Evolutionary conservation across 768 basidiomycete species (phyloP).

Genomic region (Boletus subcaerulescens): DNA sequence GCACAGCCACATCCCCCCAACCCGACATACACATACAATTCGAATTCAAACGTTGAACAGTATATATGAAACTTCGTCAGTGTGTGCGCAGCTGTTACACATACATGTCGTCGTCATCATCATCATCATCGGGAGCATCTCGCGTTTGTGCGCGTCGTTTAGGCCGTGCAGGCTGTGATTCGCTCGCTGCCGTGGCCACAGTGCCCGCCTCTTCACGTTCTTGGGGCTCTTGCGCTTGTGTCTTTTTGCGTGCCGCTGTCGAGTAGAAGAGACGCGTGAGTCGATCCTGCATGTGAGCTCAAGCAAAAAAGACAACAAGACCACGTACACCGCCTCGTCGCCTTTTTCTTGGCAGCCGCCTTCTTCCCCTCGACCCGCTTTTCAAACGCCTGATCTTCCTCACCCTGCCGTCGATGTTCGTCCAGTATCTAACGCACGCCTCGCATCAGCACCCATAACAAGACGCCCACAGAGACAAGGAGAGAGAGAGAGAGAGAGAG

Average conservation of each 20-base stretch:
- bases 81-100: background rate
- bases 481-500: no score
- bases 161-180: background rate
- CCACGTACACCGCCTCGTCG: conserved; percentile 44
- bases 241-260: conserved; percentile 32
- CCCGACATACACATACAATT: no score
- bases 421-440: conserved; percentile 64
- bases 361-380: conserved; percentile 82
- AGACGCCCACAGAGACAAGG: background rate
- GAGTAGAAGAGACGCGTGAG: background rate
- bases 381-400: conserved; percentile 89
- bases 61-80: no score
- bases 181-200: background rate
- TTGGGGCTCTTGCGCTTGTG: conserved; percentile 16
- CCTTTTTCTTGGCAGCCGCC: conserved; percentile 73
- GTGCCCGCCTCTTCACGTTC: conserved; percentile 1
- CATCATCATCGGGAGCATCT: background rate
- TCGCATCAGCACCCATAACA: background rate
- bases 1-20: no score
- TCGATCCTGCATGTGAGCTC: no score
- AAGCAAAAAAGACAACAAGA: no score
- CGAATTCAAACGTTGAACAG: no score
- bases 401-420: conserved; percentile 78
- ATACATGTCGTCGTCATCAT: conserved; percentile 2
- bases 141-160: conserved; percentile 7